phyloP scores from a whole-genome alignment of 2,329 filamentous ascomycete species.

The Penicillium verrucosum region DNA sequence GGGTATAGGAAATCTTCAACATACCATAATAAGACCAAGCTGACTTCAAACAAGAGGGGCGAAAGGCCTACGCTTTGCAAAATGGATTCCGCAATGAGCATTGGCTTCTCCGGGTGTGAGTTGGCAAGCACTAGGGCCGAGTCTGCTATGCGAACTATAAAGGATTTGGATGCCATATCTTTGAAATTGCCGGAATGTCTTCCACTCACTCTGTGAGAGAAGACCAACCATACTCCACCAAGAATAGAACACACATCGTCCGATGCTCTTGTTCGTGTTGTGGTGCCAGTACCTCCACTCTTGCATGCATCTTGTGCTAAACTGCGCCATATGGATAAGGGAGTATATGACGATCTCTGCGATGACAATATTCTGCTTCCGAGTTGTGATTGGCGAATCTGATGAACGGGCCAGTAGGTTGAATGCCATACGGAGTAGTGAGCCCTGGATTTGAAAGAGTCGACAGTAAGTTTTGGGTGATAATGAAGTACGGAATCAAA shows the following conservation, averaged over 20 bases:
- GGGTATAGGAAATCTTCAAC: neutral
- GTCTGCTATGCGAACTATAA: constrained; percentile 26
- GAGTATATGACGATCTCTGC: constrained; percentile 26
- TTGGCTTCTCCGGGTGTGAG: constrained; percentile 13
- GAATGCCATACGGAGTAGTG: constrained; percentile 6
- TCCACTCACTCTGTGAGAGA: constrained; percentile 23
- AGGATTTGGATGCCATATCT: neutral
- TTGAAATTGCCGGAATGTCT: neutral
- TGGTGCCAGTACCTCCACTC: constrained; percentile 31
- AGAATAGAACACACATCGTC: constrained; percentile 25
- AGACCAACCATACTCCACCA: constrained; percentile 29
- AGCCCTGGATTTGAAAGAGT: too few relatives aligned
- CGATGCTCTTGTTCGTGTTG: constrained; percentile 11
- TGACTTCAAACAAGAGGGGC: constrained; percentile 30
- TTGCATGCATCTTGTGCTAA: constrained; percentile 23
- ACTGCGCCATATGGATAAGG: constrained; percentile 20
- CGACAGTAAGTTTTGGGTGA: neutral
- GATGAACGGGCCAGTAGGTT: neutral
- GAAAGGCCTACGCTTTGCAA: constrained; percentile 30
- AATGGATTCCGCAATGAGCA: constrained; percentile 20
- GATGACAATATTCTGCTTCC: constrained; percentile 21
- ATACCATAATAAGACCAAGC: constrained; percentile 28
- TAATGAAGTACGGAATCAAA: neutral
- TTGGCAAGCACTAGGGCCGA: constrained; percentile 24
- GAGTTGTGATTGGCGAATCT: constrained; percentile 4